These are phyloP conservation scores for Knoxia roxburghii DNA, from an alignment of 257 asterid genomes.

Conservation along the genomic window DNA sequence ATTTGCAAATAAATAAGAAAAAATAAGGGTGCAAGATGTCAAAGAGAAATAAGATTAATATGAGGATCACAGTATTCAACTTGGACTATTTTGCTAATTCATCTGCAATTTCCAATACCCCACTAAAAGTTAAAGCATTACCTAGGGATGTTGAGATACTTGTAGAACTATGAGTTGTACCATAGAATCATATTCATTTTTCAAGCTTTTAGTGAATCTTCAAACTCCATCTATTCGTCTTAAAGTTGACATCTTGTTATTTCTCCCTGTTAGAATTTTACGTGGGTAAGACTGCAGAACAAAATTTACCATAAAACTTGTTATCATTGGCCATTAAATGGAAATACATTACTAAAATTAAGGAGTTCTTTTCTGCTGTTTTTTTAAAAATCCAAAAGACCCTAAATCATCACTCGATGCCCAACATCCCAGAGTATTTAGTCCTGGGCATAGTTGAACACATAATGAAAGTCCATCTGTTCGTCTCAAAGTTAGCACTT, in stretches of 20 bases:
- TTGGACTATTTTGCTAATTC: background rate
- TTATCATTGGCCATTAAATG: background rate
- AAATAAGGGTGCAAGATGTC: background rate
- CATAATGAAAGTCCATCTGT: constrained; percentile 92
- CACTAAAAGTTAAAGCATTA: constrained; percentile 16
- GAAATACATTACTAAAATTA: background rate
- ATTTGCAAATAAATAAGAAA: constrained; percentile 11
- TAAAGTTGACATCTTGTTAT: constrained; percentile 70
- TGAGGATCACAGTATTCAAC: background rate
- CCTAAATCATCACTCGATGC: constrained; percentile 58
- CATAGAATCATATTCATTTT: constrained; percentile 88
- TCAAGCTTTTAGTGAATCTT: constrained; percentile 89
- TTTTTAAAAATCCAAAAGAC: too few species aligned
- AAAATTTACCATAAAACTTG: background rate
- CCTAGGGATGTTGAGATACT: constrained; percentile 95
- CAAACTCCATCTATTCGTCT: constrained; percentile 83
- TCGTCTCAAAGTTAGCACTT: too few species aligned
- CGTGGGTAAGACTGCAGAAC: constrained; percentile 82
- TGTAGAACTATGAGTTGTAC: constrained; percentile 95
- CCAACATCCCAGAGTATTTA: constrained; percentile 97
- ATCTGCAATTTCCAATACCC: background rate
- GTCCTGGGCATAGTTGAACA: constrained; percentile 87
- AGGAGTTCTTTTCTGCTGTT: background rate
- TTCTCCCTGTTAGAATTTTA: constrained; percentile 87
- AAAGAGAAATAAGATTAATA: background rate